Conservation (phyloP, 23 red algal genomes). For the Chondrus crispus region DNA sequence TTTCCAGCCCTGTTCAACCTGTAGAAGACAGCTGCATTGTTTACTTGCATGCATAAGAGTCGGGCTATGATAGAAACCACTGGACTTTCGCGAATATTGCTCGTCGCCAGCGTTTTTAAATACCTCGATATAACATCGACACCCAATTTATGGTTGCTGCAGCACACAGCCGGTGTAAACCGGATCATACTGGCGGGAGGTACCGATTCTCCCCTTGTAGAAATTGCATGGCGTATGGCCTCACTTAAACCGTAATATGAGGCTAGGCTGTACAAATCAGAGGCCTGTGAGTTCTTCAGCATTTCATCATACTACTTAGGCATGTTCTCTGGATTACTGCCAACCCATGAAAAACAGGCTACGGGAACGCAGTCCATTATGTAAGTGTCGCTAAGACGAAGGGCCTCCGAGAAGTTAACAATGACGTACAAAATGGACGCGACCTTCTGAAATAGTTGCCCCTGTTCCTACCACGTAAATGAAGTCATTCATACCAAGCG, state of each 20-base stretch:
- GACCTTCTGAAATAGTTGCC: neutral
- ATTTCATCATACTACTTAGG: neutral
- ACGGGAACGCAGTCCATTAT: neutral
- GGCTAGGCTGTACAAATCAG: neutral
- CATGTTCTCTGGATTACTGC: neutral
- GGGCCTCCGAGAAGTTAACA: neutral
- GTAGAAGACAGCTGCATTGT: neutral
- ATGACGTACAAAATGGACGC: neutral
- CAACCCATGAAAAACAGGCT: neutral
- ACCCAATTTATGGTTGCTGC: neutral
- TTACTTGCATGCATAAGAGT: neutral
- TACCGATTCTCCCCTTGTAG: neutral
- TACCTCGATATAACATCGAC: neutral
- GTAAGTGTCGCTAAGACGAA: neutral
- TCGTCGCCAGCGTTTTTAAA: neutral
- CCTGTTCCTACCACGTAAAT: neutral
- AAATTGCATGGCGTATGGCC: neutral
- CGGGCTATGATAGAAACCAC: neutral
- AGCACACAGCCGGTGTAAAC: neutral
- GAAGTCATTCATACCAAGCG: neutral
- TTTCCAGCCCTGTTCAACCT: neutral
- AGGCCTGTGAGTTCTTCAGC: neutral
- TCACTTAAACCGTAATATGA: neutral
- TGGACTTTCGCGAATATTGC: neutral
- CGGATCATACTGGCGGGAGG: neutral